Evolutionary conservation across 495 filamentous ascomycete genomes (phyloP).

Genomic region (Aspergillus egyptiacus): DNA sequence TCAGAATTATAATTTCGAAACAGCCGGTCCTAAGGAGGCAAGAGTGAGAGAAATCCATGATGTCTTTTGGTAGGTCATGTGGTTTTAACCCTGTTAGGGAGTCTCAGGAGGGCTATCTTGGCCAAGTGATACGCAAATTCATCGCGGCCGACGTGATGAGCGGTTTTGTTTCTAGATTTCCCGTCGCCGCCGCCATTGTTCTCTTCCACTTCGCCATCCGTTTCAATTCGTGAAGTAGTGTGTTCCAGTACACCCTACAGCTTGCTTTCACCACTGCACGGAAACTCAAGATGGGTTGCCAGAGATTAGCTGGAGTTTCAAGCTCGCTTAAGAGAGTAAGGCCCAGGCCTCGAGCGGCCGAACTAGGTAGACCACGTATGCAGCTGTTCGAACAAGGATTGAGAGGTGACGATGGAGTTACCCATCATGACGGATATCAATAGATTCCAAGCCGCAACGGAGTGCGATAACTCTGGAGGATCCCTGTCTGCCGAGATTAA

Average conservation of each 20-base stretch:
- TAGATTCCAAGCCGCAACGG: slow-evolving; percentile 71
- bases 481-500: slow-evolving; percentile 62
- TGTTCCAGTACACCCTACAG: slow-evolving; percentile 78
- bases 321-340: slow-evolving; percentile 67
- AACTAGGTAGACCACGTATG: slow-evolving; percentile 77
- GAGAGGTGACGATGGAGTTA: slow-evolving; percentile 66
- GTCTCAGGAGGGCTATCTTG: slow-evolving; percentile 69
- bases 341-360: slow-evolving; percentile 80
- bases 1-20: slow-evolving; percentile 74
- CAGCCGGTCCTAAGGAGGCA: slow-evolving; percentile 64
- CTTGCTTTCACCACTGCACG: slow-evolving; percentile 61
- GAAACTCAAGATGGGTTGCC: slow-evolving; percentile 65
- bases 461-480: slow-evolving; percentile 72
- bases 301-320: slow-evolving; percentile 71
- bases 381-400: slow-evolving; percentile 75
- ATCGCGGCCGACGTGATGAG: slow-evolving; percentile 51
- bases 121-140: slow-evolving; percentile 81
- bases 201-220: slow-evolving; percentile 42
- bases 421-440: slow-evolving; percentile 72
- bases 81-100: slow-evolving; percentile 74
- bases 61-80: slow-evolving; percentile 76
- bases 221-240: slow-evolving; percentile 73
- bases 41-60: slow-evolving; percentile 61
- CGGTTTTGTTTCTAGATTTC: slow-evolving; percentile 3
- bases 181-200: slow-evolving; percentile 36